Base-by-base conservation (phyloP, 257 asterid genomes). In the Nicotiana obtusifolia region DNA sequence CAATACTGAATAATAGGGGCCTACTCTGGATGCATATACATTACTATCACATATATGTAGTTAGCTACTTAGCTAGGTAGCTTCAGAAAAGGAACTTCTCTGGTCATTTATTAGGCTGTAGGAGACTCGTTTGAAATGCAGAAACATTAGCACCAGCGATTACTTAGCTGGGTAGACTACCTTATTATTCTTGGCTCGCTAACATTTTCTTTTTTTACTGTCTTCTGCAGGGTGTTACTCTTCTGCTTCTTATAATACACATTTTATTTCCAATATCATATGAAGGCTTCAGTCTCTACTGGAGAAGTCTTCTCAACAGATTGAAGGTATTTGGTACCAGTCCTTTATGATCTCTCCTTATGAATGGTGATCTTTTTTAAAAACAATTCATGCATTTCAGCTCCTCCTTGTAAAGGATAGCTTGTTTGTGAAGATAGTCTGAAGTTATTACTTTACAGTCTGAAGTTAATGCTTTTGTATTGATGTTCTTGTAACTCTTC, bases 221-320 rank as follows among this genome's bases (percentile, higher is more conserved):
- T 73, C 44, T 79, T 78, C 47, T 89, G 87, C 94, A 96, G 99
- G 93, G 85, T 37, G 82, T 89, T 49, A 93, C 98, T 66, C 87
- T 96, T 57, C 13, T 89, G 79, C 86, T 96, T 87, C 98, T 96
- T 77, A n/a, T 84, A 53, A 86, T 89, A 65, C 99, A 96, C 84
- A 83, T 84, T 76, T 85, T 94, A 62, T 91, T 88, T 86, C 99
- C 99, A 37, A 53, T 94, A 82, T 83, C 91, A 37, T 94, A 91
- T 83, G 98, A 96, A 92, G 98, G 99, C 83, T 22, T 83, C 76
- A 81, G 41, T 82, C 78, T 96, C 83, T 94, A 82, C 87, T 96
- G 97, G 98, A 94, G 88, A 89, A 89, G 78, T 88, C 76, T 24
- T 84, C 83, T 86, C 66, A 94, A 94, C 90, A 92, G 78, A 88